Conservation (phyloP, 1,284 basidiomycete species). For the Inonotus hispidus region DNA sequence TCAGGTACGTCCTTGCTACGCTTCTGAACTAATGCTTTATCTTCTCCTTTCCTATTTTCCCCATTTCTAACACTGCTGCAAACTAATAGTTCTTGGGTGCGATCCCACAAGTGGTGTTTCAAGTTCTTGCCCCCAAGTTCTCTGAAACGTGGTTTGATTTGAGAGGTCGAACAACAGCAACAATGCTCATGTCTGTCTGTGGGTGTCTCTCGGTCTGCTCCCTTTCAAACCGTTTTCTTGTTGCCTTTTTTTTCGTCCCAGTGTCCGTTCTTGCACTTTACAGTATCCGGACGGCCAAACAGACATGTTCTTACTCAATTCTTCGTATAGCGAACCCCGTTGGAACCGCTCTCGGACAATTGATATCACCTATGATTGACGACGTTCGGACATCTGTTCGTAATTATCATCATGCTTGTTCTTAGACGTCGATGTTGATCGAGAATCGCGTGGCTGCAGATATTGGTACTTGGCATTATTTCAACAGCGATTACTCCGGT, state of each 20-base stretch:
- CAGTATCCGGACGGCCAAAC: not conserved
- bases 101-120: slow-evolving; percentile 60
- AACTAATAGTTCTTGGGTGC: slow-evolving; percentile 42
- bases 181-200: slow-evolving; percentile 75
- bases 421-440: not conserved
- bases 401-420: slow-evolving; percentile 15
- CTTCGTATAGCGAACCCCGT: slow-evolving; percentile 53
- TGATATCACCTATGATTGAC: slow-evolving; percentile 62
- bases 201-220: slow-evolving; percentile 18
- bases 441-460: slow-evolving; percentile 37
- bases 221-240: not conserved
- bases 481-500: slow-evolving; percentile 54
- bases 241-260: too few species aligned
- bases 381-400: slow-evolving; percentile 52
- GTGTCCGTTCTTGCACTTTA: not conserved
- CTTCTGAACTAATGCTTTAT: not conserved
- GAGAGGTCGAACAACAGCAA: slow-evolving; percentile 67
- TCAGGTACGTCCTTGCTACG: slow-evolving; percentile 41
- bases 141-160: slow-evolving; percentile 78
- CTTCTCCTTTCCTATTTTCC: not conserved
- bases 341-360: slow-evolving; percentile 55
- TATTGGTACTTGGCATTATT: slow-evolving; percentile 65
- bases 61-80: not conserved
- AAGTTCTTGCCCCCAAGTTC: slow-evolving; percentile 62
- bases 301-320: not conserved